A percentile compares a stretch with the other conserved stretches of the same genome.
phyloP scores from a whole-genome alignment of 495 filamentous ascomycete species.

The Penicillium diatomitis region DNA sequence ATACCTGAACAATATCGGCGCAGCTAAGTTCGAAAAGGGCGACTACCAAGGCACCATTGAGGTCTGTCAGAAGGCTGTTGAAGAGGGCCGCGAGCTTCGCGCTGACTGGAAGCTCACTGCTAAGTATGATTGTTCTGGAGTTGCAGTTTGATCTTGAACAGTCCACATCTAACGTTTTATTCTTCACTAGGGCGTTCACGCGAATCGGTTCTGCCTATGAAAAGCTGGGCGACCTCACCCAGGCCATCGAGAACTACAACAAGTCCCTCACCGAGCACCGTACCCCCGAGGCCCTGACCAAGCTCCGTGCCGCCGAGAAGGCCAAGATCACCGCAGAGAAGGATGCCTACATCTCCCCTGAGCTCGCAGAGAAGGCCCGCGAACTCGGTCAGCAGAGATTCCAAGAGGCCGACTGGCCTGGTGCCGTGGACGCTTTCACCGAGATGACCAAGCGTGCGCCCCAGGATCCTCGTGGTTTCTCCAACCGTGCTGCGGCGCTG shows the following conservation, averaged over 20 bases:
- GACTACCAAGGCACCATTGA: constrained; percentile 82
- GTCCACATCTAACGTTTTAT: neutral
- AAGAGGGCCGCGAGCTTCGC: constrained; percentile 74
- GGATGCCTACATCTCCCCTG: constrained; percentile 78
- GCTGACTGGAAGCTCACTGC: constrained; percentile 97
- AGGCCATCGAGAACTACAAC: constrained; percentile 85
- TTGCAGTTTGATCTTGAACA: neutral
- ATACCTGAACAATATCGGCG: constrained; percentile 92
- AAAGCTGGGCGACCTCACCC: constrained; percentile 69
- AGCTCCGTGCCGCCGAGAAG: constrained; percentile 91
- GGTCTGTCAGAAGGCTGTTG: constrained; percentile 75
- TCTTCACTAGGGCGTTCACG: constrained; percentile 55
- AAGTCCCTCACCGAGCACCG: constrained; percentile 94
- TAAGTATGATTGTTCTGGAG: constrained; percentile 46
- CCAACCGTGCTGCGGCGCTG: constrained; percentile 92
- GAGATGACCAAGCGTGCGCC: constrained; percentile 98
- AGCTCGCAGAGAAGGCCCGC: constrained; percentile 89
- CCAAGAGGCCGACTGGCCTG: constrained; percentile 95
- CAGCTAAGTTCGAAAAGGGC: constrained; percentile 91
- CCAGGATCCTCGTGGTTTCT: constrained; percentile 88
- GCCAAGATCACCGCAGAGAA: constrained; percentile 67
- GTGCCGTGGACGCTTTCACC: constrained; percentile 84
- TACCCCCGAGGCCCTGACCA: constrained; percentile 84
- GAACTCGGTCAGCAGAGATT: constrained; percentile 93
- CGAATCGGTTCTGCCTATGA: constrained; percentile 87